Conservation (phyloP, 2,329 filamentous ascomycete species). For the Truncatella angustata region DNA sequence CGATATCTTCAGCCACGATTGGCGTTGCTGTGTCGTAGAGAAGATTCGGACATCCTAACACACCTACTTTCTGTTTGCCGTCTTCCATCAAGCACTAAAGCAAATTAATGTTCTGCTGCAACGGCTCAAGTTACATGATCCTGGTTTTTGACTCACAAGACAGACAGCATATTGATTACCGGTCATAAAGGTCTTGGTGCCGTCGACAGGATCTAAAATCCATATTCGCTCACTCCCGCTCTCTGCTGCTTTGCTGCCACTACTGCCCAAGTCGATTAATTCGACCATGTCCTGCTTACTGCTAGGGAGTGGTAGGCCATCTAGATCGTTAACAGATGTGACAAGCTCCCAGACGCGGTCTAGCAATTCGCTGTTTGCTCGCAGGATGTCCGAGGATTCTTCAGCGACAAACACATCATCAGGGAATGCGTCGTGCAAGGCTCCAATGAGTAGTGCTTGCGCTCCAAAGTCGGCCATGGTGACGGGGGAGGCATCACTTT, state of each 20-base stretch:
- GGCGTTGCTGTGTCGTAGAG: slow-evolving; percentile 33
- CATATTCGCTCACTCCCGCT: slow-evolving; percentile 44
- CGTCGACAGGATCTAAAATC: slow-evolving; percentile 65
- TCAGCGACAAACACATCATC: slow-evolving; percentile 59
- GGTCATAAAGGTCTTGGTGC: slow-evolving; percentile 59
- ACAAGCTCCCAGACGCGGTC: slow-evolving; percentile 57
- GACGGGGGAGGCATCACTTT: slow-evolving; percentile 58
- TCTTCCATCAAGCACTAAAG: slow-evolving; percentile 57
- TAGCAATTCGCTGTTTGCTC: slow-evolving; percentile 44
- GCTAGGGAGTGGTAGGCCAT: slow-evolving; percentile 25
- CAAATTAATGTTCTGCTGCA: too few species aligned
- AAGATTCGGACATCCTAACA: slow-evolving; percentile 61
- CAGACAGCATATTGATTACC: slow-evolving; percentile 64
- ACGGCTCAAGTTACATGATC: too few species aligned
- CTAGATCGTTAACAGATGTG: slow-evolving; percentile 37
- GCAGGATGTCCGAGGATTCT: slow-evolving; percentile 54
- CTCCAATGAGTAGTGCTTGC: slow-evolving; percentile 59
- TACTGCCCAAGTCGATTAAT: slow-evolving; percentile 58
- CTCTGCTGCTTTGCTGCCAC: slow-evolving; percentile 36
- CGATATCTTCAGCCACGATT: slow-evolving; percentile 32
- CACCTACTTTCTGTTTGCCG: slow-evolving; percentile 55
- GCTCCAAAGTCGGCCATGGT: slow-evolving; percentile 64
- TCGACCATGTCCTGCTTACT: slow-evolving; percentile 52
- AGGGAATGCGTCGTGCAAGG: slow-evolving; percentile 53
- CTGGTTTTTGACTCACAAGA: too few species aligned